Percentiles rank a stretch among this genome's conserved stretches.
These are phyloP conservation scores for Rhodomyrtus psidioides DNA, from an alignment of 441 rosid genomes.

Conservation along the genomic window DNA sequence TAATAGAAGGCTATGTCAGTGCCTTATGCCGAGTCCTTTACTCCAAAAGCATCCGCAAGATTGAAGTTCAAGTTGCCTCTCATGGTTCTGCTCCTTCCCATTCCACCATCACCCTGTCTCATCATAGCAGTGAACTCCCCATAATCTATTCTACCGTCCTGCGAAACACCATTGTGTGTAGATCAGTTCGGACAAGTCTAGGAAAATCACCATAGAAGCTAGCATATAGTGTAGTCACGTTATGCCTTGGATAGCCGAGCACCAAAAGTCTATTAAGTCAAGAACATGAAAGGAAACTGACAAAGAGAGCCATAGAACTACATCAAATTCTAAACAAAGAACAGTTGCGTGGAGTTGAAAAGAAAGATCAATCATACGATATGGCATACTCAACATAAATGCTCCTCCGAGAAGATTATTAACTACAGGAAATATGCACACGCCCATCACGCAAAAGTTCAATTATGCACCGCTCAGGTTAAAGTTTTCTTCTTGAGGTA, in stretches of 20 bases:
- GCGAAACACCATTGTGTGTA: not conserved
- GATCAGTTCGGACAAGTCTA: not conserved
- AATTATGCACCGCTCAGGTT: not conserved
- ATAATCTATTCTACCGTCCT: slow-evolving; percentile 6
- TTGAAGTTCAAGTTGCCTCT: slow-evolving; percentile 55
- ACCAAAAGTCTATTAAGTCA: not conserved
- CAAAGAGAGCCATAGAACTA: not conserved
- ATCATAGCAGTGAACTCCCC: not conserved
- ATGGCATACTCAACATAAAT: not conserved
- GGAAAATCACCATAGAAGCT: not conserved
- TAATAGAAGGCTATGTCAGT: slow-evolving; percentile 1
- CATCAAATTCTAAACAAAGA: not conserved
- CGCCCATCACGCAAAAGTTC: not conserved
- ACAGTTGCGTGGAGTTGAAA: not conserved
- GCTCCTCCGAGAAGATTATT: not conserved
- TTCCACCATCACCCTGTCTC: slow-evolving; percentile 43
- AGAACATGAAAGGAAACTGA: not conserved
- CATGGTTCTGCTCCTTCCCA: slow-evolving; percentile 62
- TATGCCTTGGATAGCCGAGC: not conserved
- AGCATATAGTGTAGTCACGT: not conserved
- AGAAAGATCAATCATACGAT: not conserved
- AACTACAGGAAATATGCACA: not conserved
- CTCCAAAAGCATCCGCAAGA: slow-evolving; percentile 55
- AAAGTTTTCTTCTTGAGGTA: not conserved
- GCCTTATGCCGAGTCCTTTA: slow-evolving; percentile 14